Base-by-base conservation (phyloP, 129 eudicot species). In the Flaveria robusta region DNA sequence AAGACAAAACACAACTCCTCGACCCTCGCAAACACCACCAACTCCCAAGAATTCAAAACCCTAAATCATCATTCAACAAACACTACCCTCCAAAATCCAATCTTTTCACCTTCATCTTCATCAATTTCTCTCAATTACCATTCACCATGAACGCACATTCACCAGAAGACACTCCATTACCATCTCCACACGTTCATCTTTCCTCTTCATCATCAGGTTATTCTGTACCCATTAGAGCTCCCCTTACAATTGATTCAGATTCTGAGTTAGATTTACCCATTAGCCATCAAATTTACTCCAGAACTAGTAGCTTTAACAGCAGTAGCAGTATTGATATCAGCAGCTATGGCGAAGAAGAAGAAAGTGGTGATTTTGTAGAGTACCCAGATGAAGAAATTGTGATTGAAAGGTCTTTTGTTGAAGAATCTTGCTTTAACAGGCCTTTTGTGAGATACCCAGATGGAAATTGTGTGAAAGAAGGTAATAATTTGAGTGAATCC, bases 171-270 rank as follows among this genome's bases (percentile, higher is more conserved):
- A 24, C 80, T 51, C 77, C 92, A 74, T 68, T 55, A 55, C 74
- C 81, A 22, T 77, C 72, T 16, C 75, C 52, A 18, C 64, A 70
- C 69, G 64, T 70, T 27, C 72, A 29, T 34, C 55, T 45, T 29
- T 66, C 71, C 27, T 59, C 27, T 75, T 71, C 77, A 66, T 70
- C 83, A 50, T 20, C 94, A 91, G 92, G 90, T 86, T 83, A 73
- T 83, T 85, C 84, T 50, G 42, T 83, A 39, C 90, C 87, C 66
- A 91, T 91, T 74, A 87, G 97, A 83, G 97, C 97, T 81, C 97
- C 97, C 39, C 86, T 83, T n/a, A 91, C 97, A 18, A 19, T 85
- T 77, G 97, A 91, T 75, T 86, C 88, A 79, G 95, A 91, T 72
- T 76, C 78, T 75, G 97, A 91, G 24, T 78, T 58, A 46, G 65